Evolutionary conservation across 129 eudicot genomes (phyloP).

Genomic region (Logfia minima): DNA sequence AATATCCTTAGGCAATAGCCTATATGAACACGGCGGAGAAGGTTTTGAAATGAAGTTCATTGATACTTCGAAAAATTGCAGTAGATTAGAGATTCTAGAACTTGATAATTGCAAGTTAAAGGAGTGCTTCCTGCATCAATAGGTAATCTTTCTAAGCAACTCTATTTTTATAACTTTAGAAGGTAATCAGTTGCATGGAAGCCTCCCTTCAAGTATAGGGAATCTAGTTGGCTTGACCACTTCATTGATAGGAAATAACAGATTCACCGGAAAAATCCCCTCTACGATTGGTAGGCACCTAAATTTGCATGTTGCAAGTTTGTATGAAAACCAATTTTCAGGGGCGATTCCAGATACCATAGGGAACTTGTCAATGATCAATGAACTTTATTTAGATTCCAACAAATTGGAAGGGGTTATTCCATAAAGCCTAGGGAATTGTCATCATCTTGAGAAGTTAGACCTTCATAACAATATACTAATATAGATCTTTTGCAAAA

Average conservation of each 20-base stretch:
- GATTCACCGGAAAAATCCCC: neutral
- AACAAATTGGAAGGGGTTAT: neutral
- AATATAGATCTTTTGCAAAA: neutral
- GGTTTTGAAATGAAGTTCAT: constrained; percentile 8
- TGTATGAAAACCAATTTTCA: neutral
- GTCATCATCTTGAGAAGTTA: neutral
- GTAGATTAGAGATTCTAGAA: neutral
- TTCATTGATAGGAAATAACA: no score
- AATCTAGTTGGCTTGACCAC: neutral
- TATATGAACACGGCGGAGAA: constrained; percentile 14
- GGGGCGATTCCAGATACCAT: neutral
- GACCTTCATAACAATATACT: neutral
- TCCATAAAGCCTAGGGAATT: neutral
- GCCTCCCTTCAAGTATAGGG: neutral
- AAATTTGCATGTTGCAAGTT: neutral
- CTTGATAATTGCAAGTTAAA: neutral
- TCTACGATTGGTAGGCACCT: neutral
- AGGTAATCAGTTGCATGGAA: neutral
- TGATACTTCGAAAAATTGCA: constrained; percentile 11
- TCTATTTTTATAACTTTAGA: neutral
- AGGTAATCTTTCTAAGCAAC: constrained; percentile 16
- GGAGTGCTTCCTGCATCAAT: neutral
- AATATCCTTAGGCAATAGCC: neutral
- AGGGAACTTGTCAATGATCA: neutral
- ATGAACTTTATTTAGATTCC: neutral